These are phyloP conservation scores for Sugiyamaella novakii DNA, from an alignment of 1,139 yeast species.

Conservation along the genomic window DNA sequence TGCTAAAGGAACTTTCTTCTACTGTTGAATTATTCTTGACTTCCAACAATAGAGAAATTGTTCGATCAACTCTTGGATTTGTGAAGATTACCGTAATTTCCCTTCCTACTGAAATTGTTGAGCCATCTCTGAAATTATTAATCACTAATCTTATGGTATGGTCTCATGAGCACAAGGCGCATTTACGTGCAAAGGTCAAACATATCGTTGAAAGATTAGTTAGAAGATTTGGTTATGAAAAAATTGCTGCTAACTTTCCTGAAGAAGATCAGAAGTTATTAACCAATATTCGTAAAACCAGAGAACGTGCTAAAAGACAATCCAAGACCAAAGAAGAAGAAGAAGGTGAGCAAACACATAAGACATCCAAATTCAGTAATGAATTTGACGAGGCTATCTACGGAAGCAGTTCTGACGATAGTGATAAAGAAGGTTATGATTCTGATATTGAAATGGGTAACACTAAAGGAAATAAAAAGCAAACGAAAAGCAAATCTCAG, in stretches of 20 bases:
- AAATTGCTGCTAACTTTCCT: conserved; percentile 78
- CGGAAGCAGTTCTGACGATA: conserved; percentile 46
- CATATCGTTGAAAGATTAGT: conserved; percentile 89
- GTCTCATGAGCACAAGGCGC: conserved; percentile 96
- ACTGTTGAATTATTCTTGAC: conserved; percentile 89
- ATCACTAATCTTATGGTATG: conserved; percentile 77
- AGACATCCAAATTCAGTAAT: conserved; percentile 56
- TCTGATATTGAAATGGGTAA: conserved; percentile 33
- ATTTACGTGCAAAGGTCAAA: conserved; percentile 87
- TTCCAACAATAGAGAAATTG: conserved; percentile 89
- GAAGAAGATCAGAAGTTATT: conserved; percentile 83
- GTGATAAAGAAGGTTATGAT: conserved; percentile 43
- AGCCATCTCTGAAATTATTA: conserved; percentile 64
- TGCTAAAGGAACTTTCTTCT: conserved; percentile 72
- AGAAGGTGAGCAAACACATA: conserved; percentile 8
- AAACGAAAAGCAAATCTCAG: conserved; percentile 37
- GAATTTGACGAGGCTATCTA: conserved; percentile 82
- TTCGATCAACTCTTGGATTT: conserved; percentile 90
- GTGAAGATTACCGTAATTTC: conserved; percentile 87
- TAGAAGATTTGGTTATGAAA: conserved; percentile 85
- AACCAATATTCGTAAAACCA: conserved; percentile 79
- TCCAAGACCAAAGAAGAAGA: conserved; percentile 46
- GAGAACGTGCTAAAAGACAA: conserved; percentile 81
- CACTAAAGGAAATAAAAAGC: conserved; percentile 33
- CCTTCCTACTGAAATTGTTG: conserved; percentile 77